Percentiles rank a stretch among this genome's conserved stretches.
Evolutionary conservation across 1,139 yeast genomes (phyloP).

Genomic region (Pneumocystis canis): DNA sequence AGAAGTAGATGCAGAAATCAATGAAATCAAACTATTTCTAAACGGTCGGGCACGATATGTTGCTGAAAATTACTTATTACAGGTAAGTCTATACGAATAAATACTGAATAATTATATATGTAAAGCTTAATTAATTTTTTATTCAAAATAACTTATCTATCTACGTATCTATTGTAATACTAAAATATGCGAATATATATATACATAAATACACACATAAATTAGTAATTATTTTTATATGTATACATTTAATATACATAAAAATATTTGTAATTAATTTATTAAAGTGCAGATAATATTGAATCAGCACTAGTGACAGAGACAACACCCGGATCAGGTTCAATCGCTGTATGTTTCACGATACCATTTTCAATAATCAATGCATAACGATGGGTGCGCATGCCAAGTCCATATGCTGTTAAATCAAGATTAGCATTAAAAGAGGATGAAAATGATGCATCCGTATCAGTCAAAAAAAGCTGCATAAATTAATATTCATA

Average conservation of each 20-base stretch:
- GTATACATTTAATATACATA: not conserved
- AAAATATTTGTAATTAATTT: not conserved
- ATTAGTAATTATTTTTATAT: not conserved
- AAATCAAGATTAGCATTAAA: constrained; percentile 48
- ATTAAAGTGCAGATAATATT: constrained; percentile 23
- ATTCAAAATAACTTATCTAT: too few species aligned
- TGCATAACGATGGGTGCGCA: constrained; percentile 61
- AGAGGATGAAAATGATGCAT: constrained; percentile 44
- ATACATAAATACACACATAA: too few species aligned
- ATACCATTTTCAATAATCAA: constrained; percentile 51
- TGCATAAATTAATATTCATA: not conserved
- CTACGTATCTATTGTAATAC: too few species aligned
- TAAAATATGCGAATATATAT: too few species aligned
- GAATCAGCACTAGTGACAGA: constrained; percentile 45
- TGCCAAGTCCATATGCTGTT: constrained; percentile 43
- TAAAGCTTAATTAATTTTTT: too few species aligned
- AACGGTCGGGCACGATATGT: constrained; percentile 96
- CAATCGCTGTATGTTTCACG: constrained; percentile 51
- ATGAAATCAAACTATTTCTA: constrained; percentile 92
- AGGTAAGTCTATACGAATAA: not conserved
- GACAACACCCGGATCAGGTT: constrained; percentile 42
- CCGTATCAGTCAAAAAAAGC: constrained; percentile 62
- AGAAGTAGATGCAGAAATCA: constrained; percentile 94
- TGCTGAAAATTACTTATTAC: constrained; percentile 41
- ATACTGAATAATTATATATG: not conserved